phyloP scores from a whole-genome alignment of 495 filamentous ascomycete species.

The Aspergillus asperescens region DNA sequence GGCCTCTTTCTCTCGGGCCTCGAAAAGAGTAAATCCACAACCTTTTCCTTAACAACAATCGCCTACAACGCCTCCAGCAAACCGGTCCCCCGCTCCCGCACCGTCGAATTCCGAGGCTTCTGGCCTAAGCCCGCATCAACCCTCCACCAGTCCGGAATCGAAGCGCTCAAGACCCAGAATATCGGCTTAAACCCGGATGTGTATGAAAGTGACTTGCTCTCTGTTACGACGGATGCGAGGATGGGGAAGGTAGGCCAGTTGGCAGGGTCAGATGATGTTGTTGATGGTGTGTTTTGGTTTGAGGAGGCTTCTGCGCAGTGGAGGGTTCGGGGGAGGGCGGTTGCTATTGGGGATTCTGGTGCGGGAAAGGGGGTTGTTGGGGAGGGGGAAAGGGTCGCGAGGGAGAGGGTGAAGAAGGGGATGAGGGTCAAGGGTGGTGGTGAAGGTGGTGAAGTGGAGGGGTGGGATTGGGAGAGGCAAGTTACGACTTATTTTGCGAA shows the following conservation, averaged over 20 bases:
- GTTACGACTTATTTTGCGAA: constrained; percentile 86
- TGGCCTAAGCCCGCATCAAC: constrained; percentile 55
- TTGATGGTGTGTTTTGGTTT: constrained; percentile 84
- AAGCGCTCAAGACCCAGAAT: constrained; percentile 57
- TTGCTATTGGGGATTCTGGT: constrained; percentile 60
- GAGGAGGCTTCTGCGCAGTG: constrained; percentile 69
- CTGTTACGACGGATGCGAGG: constrained; percentile 81
- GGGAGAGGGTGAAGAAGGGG: constrained; percentile 38
- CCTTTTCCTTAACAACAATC: constrained; percentile 69
- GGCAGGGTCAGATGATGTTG: constrained; percentile 47
- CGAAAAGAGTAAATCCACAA: constrained; percentile 57
- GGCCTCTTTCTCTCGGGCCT: constrained; percentile 60
- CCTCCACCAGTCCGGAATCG: constrained; percentile 38
- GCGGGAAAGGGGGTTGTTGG: constrained; percentile 23
- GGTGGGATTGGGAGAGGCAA: constrained; percentile 69
- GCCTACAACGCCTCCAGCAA: constrained; percentile 30
- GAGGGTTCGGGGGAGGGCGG: constrained; percentile 74
- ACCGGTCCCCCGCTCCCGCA: constrained; percentile 55
- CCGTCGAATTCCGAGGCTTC: constrained; percentile 76
- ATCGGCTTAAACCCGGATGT: constrained; percentile 54
- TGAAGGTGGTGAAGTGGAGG: constrained; percentile 16
- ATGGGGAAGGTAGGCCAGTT: constrained; percentile 79
- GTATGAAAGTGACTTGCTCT: constrained; percentile 68
- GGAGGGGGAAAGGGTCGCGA: constrained; percentile 35
- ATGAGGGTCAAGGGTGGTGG: constrained; percentile 31